These are phyloP conservation scores for Salicornia ramosissima DNA, from an alignment of 148 eudicot genomes.

Conservation along the genomic window DNA sequence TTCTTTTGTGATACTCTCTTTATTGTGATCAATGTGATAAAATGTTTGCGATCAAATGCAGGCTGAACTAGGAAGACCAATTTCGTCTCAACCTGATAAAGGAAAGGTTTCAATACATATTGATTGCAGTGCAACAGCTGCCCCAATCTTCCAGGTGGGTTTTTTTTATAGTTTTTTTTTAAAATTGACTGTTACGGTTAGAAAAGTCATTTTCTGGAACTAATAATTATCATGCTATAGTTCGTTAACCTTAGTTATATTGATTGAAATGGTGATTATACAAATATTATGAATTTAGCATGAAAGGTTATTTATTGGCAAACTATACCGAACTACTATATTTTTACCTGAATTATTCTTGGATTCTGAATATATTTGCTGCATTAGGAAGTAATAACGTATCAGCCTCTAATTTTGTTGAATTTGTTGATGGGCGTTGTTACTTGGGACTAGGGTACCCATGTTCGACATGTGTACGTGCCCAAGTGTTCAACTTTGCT, in stretches of 20 bases:
- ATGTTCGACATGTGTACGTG: too few relatives aligned
- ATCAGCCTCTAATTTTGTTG: too few relatives aligned
- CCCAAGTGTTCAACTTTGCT: too few relatives aligned
- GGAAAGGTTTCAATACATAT: slow-evolving; percentile 77
- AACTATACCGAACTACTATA: too few relatives aligned
- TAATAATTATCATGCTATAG: neutral
- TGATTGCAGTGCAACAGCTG: slow-evolving; percentile 88
- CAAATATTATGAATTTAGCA: too few relatives aligned
- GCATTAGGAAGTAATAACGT: neutral
- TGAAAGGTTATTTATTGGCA: too few relatives aligned
- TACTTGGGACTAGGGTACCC: too few relatives aligned
- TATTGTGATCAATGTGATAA: neutral
- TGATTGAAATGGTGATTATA: too few relatives aligned
- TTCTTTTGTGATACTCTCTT: neutral
- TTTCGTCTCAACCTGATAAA: slow-evolving; percentile 60
- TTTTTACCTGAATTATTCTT: neutral
- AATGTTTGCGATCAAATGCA: slow-evolving; percentile 30
- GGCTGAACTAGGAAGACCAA: slow-evolving; percentile 87
- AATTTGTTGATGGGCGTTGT: too few relatives aligned
- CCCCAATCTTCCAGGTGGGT: slow-evolving; percentile 71
- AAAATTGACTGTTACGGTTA: neutral
- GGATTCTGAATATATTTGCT: neutral
- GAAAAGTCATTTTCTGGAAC: neutral
- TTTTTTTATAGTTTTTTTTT: neutral
- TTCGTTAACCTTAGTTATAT: too few relatives aligned